Conservation (phyloP, 2,329 filamentous ascomycete species). For the Alternaria gaisen region DNA sequence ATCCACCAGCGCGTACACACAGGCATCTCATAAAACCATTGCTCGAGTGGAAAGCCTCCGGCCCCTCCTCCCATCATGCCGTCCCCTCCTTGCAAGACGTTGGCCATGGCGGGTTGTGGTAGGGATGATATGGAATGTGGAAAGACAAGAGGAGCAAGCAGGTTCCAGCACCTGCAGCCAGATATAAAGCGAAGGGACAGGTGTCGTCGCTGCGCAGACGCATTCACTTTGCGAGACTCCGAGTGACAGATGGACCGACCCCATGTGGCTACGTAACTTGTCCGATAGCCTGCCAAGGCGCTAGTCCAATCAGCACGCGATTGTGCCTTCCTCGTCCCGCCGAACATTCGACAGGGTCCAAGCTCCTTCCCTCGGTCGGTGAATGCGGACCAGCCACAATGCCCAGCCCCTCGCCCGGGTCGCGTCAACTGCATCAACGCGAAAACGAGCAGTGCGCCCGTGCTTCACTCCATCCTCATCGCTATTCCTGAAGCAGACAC, state of each 20-base stretch:
- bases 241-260: background rate
- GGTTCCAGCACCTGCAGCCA: background rate
- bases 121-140: too few species aligned
- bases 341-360: too few species aligned
- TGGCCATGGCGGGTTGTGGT: constrained; percentile 51
- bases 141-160: background rate
- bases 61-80: constrained; percentile 63
- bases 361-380: background rate
- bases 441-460: constrained; percentile 22
- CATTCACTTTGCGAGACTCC: constrained; percentile 1
- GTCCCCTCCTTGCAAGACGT: constrained; percentile 54
- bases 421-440: constrained; percentile 3
- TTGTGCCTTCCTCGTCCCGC: background rate
- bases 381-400: constrained; percentile 33
- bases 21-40: constrained; percentile 99
- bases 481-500: constrained; percentile 11
- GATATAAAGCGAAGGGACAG: constrained; percentile 19
- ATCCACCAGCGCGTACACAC: constrained; percentile 98
- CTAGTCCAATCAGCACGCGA: constrained; percentile 12
- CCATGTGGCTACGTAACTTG: constrained; percentile 43
- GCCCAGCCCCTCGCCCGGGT: constrained; percentile 16
- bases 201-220: constrained; percentile 14
- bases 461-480: constrained; percentile 14
- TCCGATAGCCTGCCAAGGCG: constrained; percentile 27
- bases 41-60: constrained; percentile 79